Evolutionary conservation across 371 early-diverging fungal genomes (phyloP).

Genomic region (Edhazardia aedis): DNA sequence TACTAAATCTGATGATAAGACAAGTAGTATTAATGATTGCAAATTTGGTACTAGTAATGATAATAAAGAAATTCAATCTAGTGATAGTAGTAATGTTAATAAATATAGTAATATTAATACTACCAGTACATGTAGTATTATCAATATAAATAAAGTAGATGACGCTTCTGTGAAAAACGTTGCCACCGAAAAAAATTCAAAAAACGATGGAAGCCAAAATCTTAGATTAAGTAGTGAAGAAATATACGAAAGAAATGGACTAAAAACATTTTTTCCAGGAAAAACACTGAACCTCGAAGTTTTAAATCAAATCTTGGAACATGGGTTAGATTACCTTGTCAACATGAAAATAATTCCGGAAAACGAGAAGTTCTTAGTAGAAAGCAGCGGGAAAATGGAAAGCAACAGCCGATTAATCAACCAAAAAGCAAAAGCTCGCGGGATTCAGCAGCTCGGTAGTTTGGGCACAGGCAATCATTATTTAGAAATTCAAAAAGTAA

Average conservation of each 20-base stretch:
- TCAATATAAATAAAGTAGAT: neutral
- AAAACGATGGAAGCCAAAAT: neutral
- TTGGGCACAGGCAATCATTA: conserved; percentile 48
- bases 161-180: neutral
- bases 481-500: conserved; percentile 42
- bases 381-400: conserved; percentile 24
- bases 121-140: neutral
- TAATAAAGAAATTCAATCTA: neutral
- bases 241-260: neutral
- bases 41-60: neutral
- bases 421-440: conserved; percentile 34
- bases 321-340: neutral
- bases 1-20: neutral
- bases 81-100: no score
- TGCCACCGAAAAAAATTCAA: neutral
- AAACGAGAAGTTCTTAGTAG: conserved; percentile 8
- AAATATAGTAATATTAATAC: neutral
- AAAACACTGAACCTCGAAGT: neutral
- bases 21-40: neutral
- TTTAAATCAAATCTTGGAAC: neutral
- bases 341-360: conserved; percentile 1
- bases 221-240: neutral
- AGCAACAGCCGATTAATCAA: conserved; percentile 15
- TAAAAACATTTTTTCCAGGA: neutral
- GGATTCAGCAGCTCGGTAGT: conserved; percentile 31